Conservation (phyloP, 139 green algal genomes). For the Pseudopediastrum boryanum region DNA sequence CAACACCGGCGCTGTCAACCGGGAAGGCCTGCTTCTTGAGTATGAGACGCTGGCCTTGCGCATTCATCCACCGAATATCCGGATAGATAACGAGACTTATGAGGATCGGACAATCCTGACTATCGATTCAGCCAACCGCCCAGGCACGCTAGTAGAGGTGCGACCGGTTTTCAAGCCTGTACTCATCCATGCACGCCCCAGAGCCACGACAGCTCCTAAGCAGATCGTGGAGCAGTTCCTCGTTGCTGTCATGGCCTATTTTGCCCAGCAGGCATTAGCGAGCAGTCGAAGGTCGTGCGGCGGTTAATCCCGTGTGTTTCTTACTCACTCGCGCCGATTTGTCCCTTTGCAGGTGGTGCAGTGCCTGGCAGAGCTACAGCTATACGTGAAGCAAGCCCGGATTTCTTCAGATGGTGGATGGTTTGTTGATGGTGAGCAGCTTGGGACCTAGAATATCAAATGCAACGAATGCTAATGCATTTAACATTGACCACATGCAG, state of each 20-base stretch:
- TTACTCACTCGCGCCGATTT: no score
- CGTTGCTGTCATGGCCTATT: not conserved
- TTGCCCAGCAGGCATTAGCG: no score
- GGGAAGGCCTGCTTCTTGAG: constrained; percentile 22
- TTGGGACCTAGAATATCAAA: not conserved
- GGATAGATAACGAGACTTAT: constrained; percentile 22
- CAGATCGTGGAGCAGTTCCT: not conserved
- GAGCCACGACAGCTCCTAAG: not conserved
- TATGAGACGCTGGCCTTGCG: constrained; percentile 31
- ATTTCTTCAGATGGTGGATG: constrained; percentile 94
- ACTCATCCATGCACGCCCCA: no score
- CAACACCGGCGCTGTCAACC: not conserved
- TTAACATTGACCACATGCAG: not conserved
- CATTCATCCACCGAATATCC: constrained; percentile 78
- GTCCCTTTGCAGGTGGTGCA: constrained; percentile 86
- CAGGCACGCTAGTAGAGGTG: constrained; percentile 38
- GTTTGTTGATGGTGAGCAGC: constrained; percentile 92
- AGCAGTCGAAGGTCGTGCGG: no score
- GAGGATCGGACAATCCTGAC: constrained; percentile 17
- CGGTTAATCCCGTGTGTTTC: no score
- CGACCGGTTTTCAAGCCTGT: no score
- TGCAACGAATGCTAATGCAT: not conserved
- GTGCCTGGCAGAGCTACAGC: constrained; percentile 90
- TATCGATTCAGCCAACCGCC: constrained; percentile 20
- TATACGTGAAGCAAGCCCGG: constrained; percentile 80